Percentiles rank a stretch among this genome's conserved stretches.
These are phyloP conservation scores for Allium sativum DNA, from an alignment of 106 monocot species.

Conservation along the genomic window DNA sequence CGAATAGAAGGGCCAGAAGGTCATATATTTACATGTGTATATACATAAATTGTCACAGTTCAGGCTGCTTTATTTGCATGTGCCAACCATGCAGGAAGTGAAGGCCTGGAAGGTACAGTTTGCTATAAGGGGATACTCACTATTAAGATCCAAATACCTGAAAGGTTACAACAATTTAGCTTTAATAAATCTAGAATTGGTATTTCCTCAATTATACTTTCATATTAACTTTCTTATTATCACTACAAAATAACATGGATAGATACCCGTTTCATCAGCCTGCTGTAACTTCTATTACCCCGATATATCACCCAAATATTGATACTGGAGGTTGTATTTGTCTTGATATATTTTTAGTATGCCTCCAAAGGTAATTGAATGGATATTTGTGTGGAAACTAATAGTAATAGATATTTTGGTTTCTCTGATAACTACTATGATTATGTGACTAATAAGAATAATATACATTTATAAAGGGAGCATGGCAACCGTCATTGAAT, in stretches of 20 bases:
- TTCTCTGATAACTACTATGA: background rate
- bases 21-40: too few species aligned
- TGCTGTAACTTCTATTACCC: slow-evolving; percentile 75
- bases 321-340: slow-evolving; percentile 94
- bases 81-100: slow-evolving; percentile 59
- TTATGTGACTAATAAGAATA: background rate
- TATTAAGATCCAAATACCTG: slow-evolving; percentile 79
- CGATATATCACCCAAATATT: slow-evolving; percentile 96
- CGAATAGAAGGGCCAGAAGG: too few species aligned
- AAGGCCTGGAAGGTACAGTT: slow-evolving; percentile 76
- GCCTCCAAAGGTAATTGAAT: slow-evolving; percentile 68
- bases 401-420: background rate
- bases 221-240: too few species aligned
- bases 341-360: slow-evolving; percentile 94
- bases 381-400: background rate
- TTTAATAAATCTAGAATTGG: too few species aligned
- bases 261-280: slow-evolving; percentile 95
- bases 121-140: slow-evolving; percentile 56
- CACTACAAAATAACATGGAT: slow-evolving; percentile 3
- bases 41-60: too few species aligned
- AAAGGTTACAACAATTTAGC: too few species aligned
- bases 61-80: too few species aligned
- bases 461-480: slow-evolving; percentile 33
- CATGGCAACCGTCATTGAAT: slow-evolving; percentile 86
- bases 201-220: too few species aligned